A percentile compares a stretch with the other conserved stretches of the same genome.
Conservation (phyloP, 768 basidiomycete genomes). For the Pholiota microspora region DNA sequence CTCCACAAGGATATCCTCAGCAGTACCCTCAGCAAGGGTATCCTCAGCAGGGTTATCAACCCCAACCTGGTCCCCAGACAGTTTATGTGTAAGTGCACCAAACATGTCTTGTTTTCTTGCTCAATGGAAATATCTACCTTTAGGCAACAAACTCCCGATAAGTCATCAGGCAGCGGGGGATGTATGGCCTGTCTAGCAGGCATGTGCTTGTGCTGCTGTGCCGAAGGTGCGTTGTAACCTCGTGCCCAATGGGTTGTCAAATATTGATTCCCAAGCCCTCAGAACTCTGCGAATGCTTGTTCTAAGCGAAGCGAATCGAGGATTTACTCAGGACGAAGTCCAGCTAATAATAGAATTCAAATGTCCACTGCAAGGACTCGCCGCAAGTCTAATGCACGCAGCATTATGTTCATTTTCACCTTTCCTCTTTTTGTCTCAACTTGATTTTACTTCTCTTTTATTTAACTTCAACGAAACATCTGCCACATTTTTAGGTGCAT, state of each 20-base stretch:
- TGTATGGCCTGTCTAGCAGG: conserved; percentile 69
- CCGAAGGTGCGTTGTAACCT: conserved; percentile 54
- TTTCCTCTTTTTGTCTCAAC: background rate
- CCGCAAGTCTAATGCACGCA: conserved; percentile 2
- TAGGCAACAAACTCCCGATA: conserved; percentile 56
- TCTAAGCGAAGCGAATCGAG: conserved; percentile 27
- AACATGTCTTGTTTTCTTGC: background rate
- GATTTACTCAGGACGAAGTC: too few species aligned
- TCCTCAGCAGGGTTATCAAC: conserved; percentile 43
- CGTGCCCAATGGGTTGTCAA: conserved; percentile 3
- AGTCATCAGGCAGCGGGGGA: conserved; percentile 37
- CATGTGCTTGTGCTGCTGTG: conserved; percentile 65
- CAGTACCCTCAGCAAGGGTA: conserved; percentile 42
- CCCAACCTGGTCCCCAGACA: conserved; percentile 62
- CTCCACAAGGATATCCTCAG: conserved; percentile 35
- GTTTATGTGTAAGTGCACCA: conserved; percentile 67
- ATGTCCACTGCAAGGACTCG: too few species aligned
- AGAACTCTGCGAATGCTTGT: conserved; percentile 79
- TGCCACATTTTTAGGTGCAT: background rate
- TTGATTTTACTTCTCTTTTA: conserved; percentile 2
- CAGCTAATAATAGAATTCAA: too few species aligned
- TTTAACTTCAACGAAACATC: background rate
- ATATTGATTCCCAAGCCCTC: conserved; percentile 9
- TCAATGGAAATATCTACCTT: too few species aligned
- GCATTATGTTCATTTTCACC: background rate